Conservation (phyloP, 352 stramenopile genomes). For the Globisporangium nunn region DNA sequence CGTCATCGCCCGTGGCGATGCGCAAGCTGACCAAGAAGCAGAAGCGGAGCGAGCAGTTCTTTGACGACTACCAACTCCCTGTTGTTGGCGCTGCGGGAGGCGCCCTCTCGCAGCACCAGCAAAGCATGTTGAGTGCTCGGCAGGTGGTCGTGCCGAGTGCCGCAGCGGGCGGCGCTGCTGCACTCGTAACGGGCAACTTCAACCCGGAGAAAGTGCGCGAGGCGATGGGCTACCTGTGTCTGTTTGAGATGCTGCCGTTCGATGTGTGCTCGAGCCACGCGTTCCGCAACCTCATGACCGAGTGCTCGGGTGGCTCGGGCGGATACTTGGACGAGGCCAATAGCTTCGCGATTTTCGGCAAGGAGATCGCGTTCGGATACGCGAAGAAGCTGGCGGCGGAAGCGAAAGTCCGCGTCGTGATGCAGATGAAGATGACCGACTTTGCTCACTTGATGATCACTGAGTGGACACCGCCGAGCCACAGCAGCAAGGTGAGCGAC, state of each 20-base stretch:
- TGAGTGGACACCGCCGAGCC: constrained; percentile 26
- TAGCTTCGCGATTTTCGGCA: constrained; percentile 31
- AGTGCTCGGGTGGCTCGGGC: constrained; percentile 35
- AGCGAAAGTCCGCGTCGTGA: constrained; percentile 31
- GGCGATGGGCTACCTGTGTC: constrained; percentile 46
- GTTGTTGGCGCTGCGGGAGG: neutral
- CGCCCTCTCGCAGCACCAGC: constrained; percentile 14
- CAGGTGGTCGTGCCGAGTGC: neutral
- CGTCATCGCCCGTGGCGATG: neutral
- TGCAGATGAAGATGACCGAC: constrained; percentile 55
- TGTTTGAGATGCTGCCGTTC: constrained; percentile 66
- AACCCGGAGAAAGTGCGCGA: constrained; percentile 56
- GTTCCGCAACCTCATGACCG: constrained; percentile 47
- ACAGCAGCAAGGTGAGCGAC: neutral
- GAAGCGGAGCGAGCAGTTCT: constrained; percentile 30
- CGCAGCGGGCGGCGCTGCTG: neutral
- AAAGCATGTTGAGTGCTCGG: neutral
- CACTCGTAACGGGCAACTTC: constrained; percentile 11
- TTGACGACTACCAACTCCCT: constrained; percentile 27
- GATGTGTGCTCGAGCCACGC: constrained; percentile 53
- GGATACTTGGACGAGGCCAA: constrained; percentile 32
- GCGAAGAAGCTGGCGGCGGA: constrained; percentile 51
- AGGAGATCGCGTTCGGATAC: constrained; percentile 37
- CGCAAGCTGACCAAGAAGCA: constrained; percentile 27
- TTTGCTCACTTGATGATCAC: constrained; percentile 52